These are phyloP conservation scores for Elaeis oleifera DNA, from an alignment of 202 grass and related monocot genomes.

Conservation along the genomic window DNA sequence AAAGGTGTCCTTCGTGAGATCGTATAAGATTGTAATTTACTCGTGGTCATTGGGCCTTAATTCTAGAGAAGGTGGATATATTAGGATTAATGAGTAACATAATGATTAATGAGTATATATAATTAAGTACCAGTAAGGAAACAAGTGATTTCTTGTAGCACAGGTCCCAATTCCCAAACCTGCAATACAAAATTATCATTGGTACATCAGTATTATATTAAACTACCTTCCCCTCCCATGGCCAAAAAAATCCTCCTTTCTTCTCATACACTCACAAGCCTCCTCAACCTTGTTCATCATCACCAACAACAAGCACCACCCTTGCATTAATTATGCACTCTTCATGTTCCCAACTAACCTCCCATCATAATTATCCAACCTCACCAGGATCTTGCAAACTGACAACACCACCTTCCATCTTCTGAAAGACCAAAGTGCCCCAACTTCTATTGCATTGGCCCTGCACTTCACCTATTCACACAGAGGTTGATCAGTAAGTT, in stretches of 20 bases:
- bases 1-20: too few species aligned
- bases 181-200: background rate
- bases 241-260: conserved; percentile 6
- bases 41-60: too few species aligned
- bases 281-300: conserved; percentile 10
- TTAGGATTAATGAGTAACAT: too few species aligned
- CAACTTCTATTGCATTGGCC: background rate
- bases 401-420: conserved; percentile 1
- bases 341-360: conserved; percentile 18
- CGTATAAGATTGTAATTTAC: too few species aligned
- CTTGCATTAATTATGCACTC: conserved; percentile 22
- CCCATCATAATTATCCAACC: background rate
- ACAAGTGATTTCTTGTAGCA: background rate
- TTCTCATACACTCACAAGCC: conserved; percentile 18
- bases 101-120: too few species aligned
- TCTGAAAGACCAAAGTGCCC: background rate
- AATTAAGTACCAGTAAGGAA: too few species aligned
- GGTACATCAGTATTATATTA: too few species aligned
- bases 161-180: background rate
- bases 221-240: background rate
- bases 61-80: too few species aligned
- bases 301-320: conserved; percentile 10
- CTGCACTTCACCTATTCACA: background rate
- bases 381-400: conserved; percentile 14
- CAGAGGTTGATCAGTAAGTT: conserved; percentile 25